Evolutionary conservation across 1,284 basidiomycete species (phyloP), one percentile per base, ranked within the genome.

Genomic region (Violaceomyces palustris): DNA sequence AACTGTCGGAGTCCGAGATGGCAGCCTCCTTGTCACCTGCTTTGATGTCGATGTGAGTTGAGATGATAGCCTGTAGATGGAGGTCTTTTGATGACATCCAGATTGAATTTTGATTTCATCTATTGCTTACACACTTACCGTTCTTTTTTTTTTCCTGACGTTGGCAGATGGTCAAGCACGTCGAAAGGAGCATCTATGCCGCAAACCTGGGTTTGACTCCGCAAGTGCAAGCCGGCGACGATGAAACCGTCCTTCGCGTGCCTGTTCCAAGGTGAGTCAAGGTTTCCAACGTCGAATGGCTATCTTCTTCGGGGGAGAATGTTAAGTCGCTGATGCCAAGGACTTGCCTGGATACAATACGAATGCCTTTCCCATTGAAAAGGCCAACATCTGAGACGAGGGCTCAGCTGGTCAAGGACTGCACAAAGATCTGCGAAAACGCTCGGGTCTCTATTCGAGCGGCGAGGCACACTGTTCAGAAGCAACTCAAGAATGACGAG

Each of bases 361-460:
- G n/a, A n/a, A n/a, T n/a, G n/a, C n/a, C n/a, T n/a, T n/a, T n/a
- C n/a, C n/a, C n/a, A n/a, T n/a, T n/a, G n/a, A n/a, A n/a, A n/a
- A n/a, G n/a, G n/a, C n/a, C n/a, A n/a, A 73, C 67, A 0, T 50
- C 67, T 11, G 70, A 73, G 32, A 65, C 67, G 18, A 48, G 70
- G 19, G 50, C 57, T 24, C 42, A 43, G 4, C 49, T 73, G 32
- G 48, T 61, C 34, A 68, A 72, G 24, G 64, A 69, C 24, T 45
- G 67, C 9, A 51, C 57, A n/a, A 31, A 47, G 9, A 65, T 70
- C 40, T 67, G 69, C 48, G 70, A 73, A 37, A 68, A 70, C 26
- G 69, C 69, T 1, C 53, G 61, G 25, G 60, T 65, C 15, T 61
- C 60, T 17, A 61, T 73, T 27, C 39, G 70, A 17, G 40, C 52